Evolutionary conservation across 1,139 yeast species (phyloP).

Genomic region (Scheffersomyces parashehatae): DNA sequence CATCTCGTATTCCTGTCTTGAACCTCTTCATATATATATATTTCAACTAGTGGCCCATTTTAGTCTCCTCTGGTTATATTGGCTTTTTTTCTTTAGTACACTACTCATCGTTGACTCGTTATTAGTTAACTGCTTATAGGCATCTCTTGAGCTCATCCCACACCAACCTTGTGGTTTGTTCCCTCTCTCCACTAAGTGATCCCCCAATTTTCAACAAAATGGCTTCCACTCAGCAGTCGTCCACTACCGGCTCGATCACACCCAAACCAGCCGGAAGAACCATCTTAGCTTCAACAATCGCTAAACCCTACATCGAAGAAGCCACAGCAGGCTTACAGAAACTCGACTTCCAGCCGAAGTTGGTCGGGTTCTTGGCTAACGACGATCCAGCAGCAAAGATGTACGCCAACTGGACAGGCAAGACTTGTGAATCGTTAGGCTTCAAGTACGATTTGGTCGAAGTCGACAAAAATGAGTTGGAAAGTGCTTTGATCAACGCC

Average conservation of each 20-base stretch:
- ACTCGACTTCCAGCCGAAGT: conserved; percentile 59
- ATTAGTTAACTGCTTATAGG: no score
- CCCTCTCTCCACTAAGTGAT: no score
- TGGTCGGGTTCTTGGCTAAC: conserved; percentile 91
- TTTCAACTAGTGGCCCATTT: no score
- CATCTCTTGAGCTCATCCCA: no score
- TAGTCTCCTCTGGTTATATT: no score
- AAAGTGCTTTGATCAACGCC: conserved; percentile 78
- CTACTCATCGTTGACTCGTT: no score
- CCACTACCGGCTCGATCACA: background rate
- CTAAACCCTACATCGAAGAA: conserved; percentile 78
- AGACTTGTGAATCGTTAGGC: conserved; percentile 84
- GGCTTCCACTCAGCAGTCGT: background rate
- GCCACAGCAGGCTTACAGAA: conserved; percentile 57
- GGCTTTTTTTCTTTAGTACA: no score
- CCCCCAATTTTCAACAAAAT: conserved; percentile 1
- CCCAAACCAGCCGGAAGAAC: conserved; percentile 69
- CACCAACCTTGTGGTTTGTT: no score
- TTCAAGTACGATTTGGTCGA: conserved; percentile 77
- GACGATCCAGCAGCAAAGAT: conserved; percentile 91
- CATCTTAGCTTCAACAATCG: conserved; percentile 82
- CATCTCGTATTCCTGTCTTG: no score
- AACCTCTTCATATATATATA: no score
- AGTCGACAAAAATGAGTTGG: conserved; percentile 79
- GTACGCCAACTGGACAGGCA: conserved; percentile 96